Evolutionary conservation across 495 filamentous ascomycete genomes (phyloP), one percentile per base, ranked within the genome.

Genomic region (Geoglossum glabrum): DNA sequence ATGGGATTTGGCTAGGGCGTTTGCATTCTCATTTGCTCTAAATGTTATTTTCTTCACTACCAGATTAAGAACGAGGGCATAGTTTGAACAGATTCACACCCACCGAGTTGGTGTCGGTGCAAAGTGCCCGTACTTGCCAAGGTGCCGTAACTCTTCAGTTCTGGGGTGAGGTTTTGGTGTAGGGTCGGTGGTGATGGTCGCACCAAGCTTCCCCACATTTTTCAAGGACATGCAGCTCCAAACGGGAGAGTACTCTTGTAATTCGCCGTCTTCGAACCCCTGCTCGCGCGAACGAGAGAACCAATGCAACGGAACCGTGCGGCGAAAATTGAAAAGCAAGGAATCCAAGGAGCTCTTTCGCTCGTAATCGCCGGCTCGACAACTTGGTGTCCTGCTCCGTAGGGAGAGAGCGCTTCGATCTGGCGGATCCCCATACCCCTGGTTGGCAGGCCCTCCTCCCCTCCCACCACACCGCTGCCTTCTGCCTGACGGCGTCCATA

Each of bases 1-100:
- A 52, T 52, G 49, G 49, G 49, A 31, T 28, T 52, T 52, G 49
- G 49, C 49, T 21, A 52, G 23, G 49, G 49, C 49, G 49, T 52
- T 15, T 52, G 49, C 49, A 52, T 52, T 31, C 19, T 31, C 23
- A 27, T 28, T 52, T 52, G 49, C 49, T 52, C 49, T 52, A 19
- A 31, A 27, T 52, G 25, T 28, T 30, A 5, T 28, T 2, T 27
- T 50, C n/a, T 28, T 7, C 28, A 13, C 30, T 52, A 21, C 7
- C 28, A 31, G 49, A 30, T 26, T 52, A 45, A 9, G 40, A 21
- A 45, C 11, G 40, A 45, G n/a, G 40, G n/a, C 17, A 45, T 45
- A 45, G 40, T 45, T 4, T 45, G 40, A 45, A 45, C 40, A 21
- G 40, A 45, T 19, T 45, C n/a, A 1, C 23, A 45, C 10, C 17